Conservation (phyloP, 352 stramenopile genomes). For the Blastocystis sp. region DNA sequence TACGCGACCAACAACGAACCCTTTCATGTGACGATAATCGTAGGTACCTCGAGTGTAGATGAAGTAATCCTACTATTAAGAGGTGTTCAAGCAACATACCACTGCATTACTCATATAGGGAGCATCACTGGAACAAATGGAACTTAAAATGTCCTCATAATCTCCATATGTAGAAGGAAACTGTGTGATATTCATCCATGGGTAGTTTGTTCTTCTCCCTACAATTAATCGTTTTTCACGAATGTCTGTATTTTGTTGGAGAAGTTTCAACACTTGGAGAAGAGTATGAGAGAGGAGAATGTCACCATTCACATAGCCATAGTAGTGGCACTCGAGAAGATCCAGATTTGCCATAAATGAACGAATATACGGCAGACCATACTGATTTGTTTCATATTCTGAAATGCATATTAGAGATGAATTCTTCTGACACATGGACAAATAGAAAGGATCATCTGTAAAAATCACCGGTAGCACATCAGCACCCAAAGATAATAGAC, state of each 20-base stretch:
- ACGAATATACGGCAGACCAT: slow-evolving; percentile 48
- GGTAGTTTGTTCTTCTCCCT: slow-evolving; percentile 23
- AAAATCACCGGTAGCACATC: slow-evolving; percentile 12
- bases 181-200: slow-evolving; percentile 26
- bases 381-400: slow-evolving; percentile 22
- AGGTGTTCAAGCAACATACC: neutral
- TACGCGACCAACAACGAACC: slow-evolving; percentile 23
- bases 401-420: neutral
- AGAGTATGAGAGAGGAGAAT: slow-evolving; percentile 37
- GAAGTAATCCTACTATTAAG: slow-evolving; percentile 24
- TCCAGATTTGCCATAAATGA: slow-evolving; percentile 32
- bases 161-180: neutral
- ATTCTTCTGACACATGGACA: neutral
- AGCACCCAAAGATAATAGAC: neutral
- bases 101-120: slow-evolving; percentile 62
- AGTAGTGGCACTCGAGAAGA: neutral
- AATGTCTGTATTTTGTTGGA: neutral
- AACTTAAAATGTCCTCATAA: neutral
- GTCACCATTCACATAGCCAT: slow-evolving; percentile 55
- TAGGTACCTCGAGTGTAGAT: slow-evolving; percentile 34
- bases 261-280: neutral
- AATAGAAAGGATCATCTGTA: slow-evolving; percentile 43
- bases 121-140: slow-evolving; percentile 10
- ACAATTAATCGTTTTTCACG: neutral
- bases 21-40: neutral